These are phyloP conservation scores for Iberis pinnata DNA, from an alignment of 345 rosid species.

Conservation along the genomic window DNA sequence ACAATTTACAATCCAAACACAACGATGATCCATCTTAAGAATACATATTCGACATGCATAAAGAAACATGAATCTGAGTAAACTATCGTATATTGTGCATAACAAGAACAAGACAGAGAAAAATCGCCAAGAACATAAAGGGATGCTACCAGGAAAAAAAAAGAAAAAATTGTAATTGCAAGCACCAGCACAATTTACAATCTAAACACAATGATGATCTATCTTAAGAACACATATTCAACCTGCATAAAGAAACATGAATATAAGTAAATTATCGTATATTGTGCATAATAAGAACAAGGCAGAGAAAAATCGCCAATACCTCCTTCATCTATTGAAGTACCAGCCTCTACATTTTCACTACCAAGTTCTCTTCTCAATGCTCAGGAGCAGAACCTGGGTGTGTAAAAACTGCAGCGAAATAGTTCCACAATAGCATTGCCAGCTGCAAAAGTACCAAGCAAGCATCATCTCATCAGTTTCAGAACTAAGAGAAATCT, in stretches of 20 bases:
- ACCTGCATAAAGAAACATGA: conserved; percentile 36
- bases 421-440: conserved; percentile 69
- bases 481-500: too few relatives aligned
- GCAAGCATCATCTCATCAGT: background rate
- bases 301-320: conserved; percentile 25
- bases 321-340: conserved; percentile 29
- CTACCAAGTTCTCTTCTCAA: conserved; percentile 32
- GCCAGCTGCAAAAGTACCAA: conserved; percentile 46
- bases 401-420: conserved; percentile 55
- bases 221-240: conserved; percentile 93
- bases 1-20: conserved; percentile 98
- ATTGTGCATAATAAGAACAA: too few relatives aligned
- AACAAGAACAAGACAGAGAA: too few relatives aligned
- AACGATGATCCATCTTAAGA: conserved; percentile 97
- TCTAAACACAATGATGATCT: conserved; percentile 98
- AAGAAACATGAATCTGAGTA: background rate
- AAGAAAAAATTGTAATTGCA: conserved; percentile 43
- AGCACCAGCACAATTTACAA: conserved; percentile 48
- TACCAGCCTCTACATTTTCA: conserved; percentile 36
- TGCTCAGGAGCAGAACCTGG: conserved; percentile 82
- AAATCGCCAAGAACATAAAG: background rate
- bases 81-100: too few relatives aligned
- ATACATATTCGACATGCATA: conserved; percentile 79
- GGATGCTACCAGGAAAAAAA: conserved; percentile 70
- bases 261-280: background rate